These are phyloP conservation scores for Melampsora larici-populina DNA, from an alignment of 1,284 basidiomycete species.

Conservation along the genomic window DNA sequence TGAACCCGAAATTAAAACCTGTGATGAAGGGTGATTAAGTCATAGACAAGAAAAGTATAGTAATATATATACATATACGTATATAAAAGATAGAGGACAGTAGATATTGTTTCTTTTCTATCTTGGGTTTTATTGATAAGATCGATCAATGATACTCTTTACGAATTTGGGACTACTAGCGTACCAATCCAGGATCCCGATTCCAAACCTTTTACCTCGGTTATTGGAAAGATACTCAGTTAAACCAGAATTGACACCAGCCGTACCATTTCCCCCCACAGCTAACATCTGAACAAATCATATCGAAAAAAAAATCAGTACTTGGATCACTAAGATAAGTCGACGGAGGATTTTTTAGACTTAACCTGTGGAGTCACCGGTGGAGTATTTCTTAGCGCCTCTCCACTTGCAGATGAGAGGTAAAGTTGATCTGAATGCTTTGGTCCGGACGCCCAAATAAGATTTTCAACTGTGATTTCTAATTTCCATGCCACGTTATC, in stretches of 20 bases:
- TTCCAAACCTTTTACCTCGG: slow-evolving; percentile 5
- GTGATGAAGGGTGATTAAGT: no score
- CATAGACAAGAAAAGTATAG: no score
- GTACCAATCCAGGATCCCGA: slow-evolving; percentile 36
- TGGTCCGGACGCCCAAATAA: slow-evolving; percentile 38
- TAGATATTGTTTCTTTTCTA: no score
- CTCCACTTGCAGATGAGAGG: slow-evolving; percentile 48
- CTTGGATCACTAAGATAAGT: no score
- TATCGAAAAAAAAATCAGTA: neutral
- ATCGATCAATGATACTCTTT: slow-evolving; percentile 13
- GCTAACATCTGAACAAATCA: slow-evolving; percentile 35
- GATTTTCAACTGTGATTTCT: slow-evolving; percentile 44
- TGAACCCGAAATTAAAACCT: no score
- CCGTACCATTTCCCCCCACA: neutral
- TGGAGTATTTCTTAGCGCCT: slow-evolving; percentile 23
- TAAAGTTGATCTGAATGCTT: slow-evolving; percentile 46
- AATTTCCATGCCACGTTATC: slow-evolving; percentile 46
- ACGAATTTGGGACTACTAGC: slow-evolving; percentile 8
- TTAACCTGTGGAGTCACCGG: slow-evolving; percentile 29
- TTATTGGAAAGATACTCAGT: neutral
- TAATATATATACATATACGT: no score
- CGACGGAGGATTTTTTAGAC: neutral
- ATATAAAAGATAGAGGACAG: no score
- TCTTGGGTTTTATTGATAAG: neutral
- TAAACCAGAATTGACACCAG: slow-evolving; percentile 17